Conservation (phyloP, 2,329 filamentous ascomycete genomes). For the Macrophomina tecta region DNA sequence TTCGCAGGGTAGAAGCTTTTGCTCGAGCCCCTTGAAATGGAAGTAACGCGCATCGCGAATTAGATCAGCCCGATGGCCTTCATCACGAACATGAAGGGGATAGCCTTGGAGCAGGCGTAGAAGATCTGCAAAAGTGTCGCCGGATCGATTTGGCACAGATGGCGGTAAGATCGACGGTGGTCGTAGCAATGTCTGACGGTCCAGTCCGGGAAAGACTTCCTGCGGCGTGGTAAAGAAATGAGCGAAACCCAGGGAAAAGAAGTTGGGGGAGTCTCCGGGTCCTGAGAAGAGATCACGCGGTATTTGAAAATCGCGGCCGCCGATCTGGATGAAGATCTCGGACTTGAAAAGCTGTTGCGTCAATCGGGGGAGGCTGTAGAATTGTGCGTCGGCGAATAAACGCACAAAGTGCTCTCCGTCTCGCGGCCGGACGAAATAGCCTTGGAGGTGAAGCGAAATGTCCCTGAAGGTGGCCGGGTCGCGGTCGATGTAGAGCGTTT, state of each 20-base stretch:
- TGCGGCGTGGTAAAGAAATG: conserved; percentile 82
- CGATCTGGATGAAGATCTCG: conserved; percentile 90
- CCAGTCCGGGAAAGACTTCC: conserved; percentile 85
- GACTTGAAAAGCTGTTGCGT: conserved; percentile 91
- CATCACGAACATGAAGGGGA: conserved; percentile 75
- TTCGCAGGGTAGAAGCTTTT: conserved; percentile 78
- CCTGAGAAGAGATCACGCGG: conserved; percentile 81
- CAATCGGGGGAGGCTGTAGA: conserved; percentile 87
- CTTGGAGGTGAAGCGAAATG: conserved; percentile 86
- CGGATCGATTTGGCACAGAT: conserved; percentile 77
- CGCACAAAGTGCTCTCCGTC: conserved; percentile 89
- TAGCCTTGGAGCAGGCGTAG: conserved; percentile 85
- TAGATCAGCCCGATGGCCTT: conserved; percentile 76
- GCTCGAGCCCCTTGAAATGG: conserved; percentile 89
- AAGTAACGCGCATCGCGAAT: conserved; percentile 90
- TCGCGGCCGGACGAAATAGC: conserved; percentile 83
- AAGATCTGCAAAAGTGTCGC: conserved; percentile 83
- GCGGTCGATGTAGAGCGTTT: conserved; percentile 92
- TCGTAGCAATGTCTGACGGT: conserved; percentile 77
- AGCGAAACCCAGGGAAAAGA: conserved; percentile 89
- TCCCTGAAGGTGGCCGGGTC: conserved; percentile 88
- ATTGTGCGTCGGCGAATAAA: conserved; percentile 92
- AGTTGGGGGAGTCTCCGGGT: conserved; percentile 92
- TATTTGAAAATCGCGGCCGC: conserved; percentile 85
- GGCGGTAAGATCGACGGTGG: conserved; percentile 87